These are phyloP conservation scores for Umbelopsis sp. DNA, from an alignment of 371 early-diverging fungal genomes.

Conservation along the genomic window DNA sequence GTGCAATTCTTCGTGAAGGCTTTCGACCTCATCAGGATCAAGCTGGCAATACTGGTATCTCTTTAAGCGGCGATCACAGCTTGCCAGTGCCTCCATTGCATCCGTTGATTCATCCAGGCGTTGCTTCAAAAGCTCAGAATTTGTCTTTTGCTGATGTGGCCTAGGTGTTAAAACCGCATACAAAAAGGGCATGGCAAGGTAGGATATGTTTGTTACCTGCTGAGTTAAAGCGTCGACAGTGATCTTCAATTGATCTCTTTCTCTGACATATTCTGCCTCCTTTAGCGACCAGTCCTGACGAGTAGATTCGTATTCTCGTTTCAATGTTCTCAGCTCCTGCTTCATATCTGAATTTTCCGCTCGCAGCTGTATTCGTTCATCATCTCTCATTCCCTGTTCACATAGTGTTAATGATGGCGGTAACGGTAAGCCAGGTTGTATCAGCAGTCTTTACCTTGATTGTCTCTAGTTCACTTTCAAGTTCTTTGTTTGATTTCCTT, in stretches of 20 bases:
- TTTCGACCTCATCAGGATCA: constrained; percentile 10
- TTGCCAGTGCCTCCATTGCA: background rate
- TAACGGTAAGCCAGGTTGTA: too few relatives aligned
- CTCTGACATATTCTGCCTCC: background rate
- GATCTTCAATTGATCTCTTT: background rate
- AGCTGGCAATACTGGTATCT: background rate
- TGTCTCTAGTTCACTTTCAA: background rate
- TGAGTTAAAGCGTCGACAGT: background rate
- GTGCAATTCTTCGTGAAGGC: constrained; percentile 19
- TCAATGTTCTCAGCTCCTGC: background rate
- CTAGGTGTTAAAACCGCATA: background rate
- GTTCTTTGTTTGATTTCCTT: background rate
- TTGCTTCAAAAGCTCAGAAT: background rate
- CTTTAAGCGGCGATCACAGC: background rate
- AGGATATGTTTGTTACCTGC: background rate
- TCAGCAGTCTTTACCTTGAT: background rate
- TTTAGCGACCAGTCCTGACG: constrained; percentile 7
- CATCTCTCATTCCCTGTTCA: background rate
- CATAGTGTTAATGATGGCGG: too few relatives aligned
- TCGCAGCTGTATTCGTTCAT: background rate
- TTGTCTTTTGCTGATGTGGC: background rate
- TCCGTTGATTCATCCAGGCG: background rate
- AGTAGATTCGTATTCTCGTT: constrained; percentile 4
- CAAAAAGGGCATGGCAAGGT: background rate
- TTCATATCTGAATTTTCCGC: background rate